Base-by-base conservation (phyloP, 202 grass and related monocot species). In the Hordeum pubiflorum region DNA sequence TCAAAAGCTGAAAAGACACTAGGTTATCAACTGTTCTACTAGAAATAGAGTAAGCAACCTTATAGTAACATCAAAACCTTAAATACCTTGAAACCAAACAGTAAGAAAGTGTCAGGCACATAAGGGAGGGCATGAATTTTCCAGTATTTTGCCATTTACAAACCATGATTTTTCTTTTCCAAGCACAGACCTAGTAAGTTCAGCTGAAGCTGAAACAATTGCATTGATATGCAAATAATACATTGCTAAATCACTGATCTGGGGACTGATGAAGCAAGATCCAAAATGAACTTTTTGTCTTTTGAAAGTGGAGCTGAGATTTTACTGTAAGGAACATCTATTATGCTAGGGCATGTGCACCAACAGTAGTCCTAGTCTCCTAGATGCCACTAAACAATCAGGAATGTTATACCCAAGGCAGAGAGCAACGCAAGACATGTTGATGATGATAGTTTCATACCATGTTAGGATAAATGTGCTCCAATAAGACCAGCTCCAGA, bases 401-500 rank as follows among this genome's bases (percentile, higher is more conserved):
- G 23, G 54, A 57, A 48, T 39, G 1, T 34, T 50, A 50, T 50
- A 50, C 15, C 14, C 44, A 6, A 15, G 13, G 14, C 15, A 5
- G 24, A 29, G 33, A 46, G 32, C 5, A 23, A 82, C 44, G 68
- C 38, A 56, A 33, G 67, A 61, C 36, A 77, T 85, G 77, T 63
- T 80, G 31, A 83, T 68, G 75, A 20, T 83, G n/a, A 41, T 44
- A 55, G 17, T 50, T 57, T 10, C 33, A 50, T 93, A 99, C 96
- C 96, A 99, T 88, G 96, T 99, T 72, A 99, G 86, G 80, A 99
- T 87, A 88, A 96, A 99, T 80, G 96, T 96, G 77, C 96, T 99
- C 96, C 96, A 99, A 86, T 96, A 99, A 14, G 96, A 99, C 89
- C 93, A 95, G 65, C 96, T 93, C 96, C 96, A 99, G 72, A 99